Base-by-base conservation (phyloP, 495 filamentous ascomycete species). In the Ascobolus immersus region DNA sequence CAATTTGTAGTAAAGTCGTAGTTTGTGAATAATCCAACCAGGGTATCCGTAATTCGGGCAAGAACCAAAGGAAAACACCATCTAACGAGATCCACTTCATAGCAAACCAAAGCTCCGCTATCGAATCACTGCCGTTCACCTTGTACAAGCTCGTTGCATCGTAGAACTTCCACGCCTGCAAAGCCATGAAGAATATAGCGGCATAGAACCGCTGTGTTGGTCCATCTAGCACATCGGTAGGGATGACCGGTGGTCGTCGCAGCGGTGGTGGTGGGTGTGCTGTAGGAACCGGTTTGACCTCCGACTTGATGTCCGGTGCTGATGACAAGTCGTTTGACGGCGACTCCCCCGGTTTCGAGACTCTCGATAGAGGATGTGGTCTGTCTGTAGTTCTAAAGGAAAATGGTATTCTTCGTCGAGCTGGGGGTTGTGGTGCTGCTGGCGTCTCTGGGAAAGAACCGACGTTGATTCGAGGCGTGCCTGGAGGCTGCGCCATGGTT, bases 31-130 rank as follows among this genome's bases (percentile, higher is more conserved):
- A 49, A 4, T 23, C 38, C 26, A 96, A 61, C 86, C 86, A 93
- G 36, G 86, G 86, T 59, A 96, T 90, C 47, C 73, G 67, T 39
- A 94, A 47, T 26, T 67, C 64, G 20, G 89, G 84, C 14, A 93
- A 48, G 4, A 73, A 71, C 48, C 81, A 93, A 35, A 91, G 61
- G 52, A 81, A 91, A 19, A 73, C 49, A 13, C 67, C 65, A 54
- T 94, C 86, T 13, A 94, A 61, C 19, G 64, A 60, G 35, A 74
- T 60, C 86, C 86, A 96, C 64, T 94, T 96, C 49, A 82, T 54
- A 51, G 90, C 91, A 27, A 82, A 60, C 69, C 70, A 75, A 17
- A 86, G 71, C 24, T 45, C 46, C 11, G 45, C 39, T 37, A 49
- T 49, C 20, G 44, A 46, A 19, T 49, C 46, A 6, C 42, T 45